Conservation (phyloP, 2,329 filamentous ascomycete species). For the Aspergillus ruber region DNA sequence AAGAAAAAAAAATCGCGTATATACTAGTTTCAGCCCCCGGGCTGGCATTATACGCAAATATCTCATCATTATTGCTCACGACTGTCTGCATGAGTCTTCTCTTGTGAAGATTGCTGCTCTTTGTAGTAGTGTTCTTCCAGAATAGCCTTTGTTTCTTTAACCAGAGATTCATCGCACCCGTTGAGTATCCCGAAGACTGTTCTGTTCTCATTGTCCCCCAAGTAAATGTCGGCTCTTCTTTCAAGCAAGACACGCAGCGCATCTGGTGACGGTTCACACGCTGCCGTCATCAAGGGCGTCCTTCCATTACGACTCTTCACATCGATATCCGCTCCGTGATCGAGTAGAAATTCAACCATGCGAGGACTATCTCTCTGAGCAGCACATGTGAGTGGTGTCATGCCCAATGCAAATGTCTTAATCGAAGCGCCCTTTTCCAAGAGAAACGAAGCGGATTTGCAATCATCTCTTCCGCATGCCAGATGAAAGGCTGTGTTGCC, state of each 20-base stretch:
- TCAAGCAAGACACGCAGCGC: constrained; percentile 1
- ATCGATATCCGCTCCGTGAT: constrained; percentile 14
- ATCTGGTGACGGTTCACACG: neutral
- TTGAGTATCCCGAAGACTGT: neutral
- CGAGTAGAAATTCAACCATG: constrained; percentile 14
- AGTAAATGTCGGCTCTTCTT: constrained; percentile 2
- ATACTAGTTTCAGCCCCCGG: too few species aligned
- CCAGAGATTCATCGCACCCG: neutral
- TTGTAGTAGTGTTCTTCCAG: neutral
- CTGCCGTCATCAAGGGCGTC: constrained; percentile 3
- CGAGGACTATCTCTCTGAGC: neutral
- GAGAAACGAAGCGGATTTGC: neutral
- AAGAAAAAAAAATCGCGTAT: neutral
- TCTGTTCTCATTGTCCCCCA: neutral
- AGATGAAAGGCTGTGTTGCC: constrained; percentile 9
- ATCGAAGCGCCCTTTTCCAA: neutral
- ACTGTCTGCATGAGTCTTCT: too few species aligned
- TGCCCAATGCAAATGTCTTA: neutral
- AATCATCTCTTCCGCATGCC: neutral
- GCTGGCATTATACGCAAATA: neutral
- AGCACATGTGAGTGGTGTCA: constrained; percentile 1
- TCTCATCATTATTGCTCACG: too few species aligned
- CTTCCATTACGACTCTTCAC: constrained; percentile 1
- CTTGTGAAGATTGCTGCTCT: neutral
- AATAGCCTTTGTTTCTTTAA: neutral